Evolutionary conservation across 345 rosid genomes (phyloP).

Genomic region (Eucalyptus rudis): DNA sequence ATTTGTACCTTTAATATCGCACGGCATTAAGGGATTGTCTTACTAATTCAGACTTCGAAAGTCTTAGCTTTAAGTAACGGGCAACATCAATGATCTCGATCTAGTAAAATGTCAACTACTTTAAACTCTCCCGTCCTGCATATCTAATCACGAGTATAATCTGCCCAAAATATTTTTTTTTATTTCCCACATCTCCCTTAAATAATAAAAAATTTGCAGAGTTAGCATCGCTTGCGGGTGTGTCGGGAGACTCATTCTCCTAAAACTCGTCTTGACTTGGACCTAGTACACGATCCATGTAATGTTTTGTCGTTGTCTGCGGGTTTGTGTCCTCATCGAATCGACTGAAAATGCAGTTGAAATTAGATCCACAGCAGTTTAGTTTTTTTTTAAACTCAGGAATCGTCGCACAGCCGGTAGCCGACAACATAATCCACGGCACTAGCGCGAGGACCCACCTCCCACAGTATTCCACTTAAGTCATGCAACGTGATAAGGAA

Average conservation of each 20-base stretch:
- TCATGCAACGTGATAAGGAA: too few species aligned
- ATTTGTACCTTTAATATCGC: background rate
- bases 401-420: too few species aligned
- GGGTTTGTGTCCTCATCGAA: background rate
- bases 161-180: background rate
- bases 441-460: too few species aligned
- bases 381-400: too few species aligned
- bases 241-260: background rate
- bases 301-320: background rate
- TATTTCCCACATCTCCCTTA: background rate
- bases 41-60: background rate
- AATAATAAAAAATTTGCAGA: background rate
- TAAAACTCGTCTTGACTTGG: background rate
- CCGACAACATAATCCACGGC: too few species aligned
- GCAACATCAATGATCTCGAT: background rate
- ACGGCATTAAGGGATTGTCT: background rate
- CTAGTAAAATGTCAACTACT: background rate
- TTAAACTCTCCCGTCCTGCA: background rate
- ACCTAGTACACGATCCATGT: background rate
- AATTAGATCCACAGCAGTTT: background rate
- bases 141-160: background rate
- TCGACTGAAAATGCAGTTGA: background rate
- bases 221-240: background rate
- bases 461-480: too few species aligned
- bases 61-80: background rate